These are phyloP conservation scores for Microbotryum saponariae DNA, from an alignment of 1,284 basidiomycete genomes.

Conservation along the genomic window DNA sequence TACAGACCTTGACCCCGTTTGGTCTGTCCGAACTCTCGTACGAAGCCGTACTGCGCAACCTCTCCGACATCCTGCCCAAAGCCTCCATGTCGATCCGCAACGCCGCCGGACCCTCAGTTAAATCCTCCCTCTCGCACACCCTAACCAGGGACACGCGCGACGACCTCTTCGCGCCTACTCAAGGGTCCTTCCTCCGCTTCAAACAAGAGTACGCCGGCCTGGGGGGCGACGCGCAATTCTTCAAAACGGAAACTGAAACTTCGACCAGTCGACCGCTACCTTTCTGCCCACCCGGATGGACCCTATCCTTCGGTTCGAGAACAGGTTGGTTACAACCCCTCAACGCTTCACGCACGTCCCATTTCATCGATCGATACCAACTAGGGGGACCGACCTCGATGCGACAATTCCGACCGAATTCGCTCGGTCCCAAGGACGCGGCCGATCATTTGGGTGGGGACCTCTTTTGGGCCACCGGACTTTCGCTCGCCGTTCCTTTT, in stretches of 20 bases:
- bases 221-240: constrained; percentile 57
- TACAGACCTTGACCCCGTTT: constrained; percentile 40
- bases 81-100: constrained; percentile 82
- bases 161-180: constrained; percentile 57
- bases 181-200: constrained; percentile 57
- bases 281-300: constrained; percentile 43
- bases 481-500: constrained; percentile 71
- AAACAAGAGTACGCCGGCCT: constrained; percentile 69
- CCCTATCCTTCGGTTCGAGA: constrained; percentile 49
- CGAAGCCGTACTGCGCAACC: constrained; percentile 67
- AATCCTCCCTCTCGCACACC: constrained; percentile 75
- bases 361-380: constrained; percentile 80
- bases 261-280: constrained; percentile 56
- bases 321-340: constrained; percentile 49
- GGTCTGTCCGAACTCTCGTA: constrained; percentile 72
- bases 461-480: constrained; percentile 72
- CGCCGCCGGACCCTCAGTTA: constrained; percentile 67
- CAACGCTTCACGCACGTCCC: constrained; percentile 41
- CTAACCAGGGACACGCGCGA: constrained; percentile 73
- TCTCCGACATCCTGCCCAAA: constrained; percentile 59
- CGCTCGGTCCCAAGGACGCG: constrained; percentile 72
- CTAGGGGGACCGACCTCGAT: constrained; percentile 88
- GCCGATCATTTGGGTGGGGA: constrained; percentile 79
- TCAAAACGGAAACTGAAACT: constrained; percentile 60
- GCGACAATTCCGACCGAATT: constrained; percentile 74